phyloP scores from a whole-genome alignment of 2,329 filamentous ascomycete genomes.

The Diaporthe vaccinii region DNA sequence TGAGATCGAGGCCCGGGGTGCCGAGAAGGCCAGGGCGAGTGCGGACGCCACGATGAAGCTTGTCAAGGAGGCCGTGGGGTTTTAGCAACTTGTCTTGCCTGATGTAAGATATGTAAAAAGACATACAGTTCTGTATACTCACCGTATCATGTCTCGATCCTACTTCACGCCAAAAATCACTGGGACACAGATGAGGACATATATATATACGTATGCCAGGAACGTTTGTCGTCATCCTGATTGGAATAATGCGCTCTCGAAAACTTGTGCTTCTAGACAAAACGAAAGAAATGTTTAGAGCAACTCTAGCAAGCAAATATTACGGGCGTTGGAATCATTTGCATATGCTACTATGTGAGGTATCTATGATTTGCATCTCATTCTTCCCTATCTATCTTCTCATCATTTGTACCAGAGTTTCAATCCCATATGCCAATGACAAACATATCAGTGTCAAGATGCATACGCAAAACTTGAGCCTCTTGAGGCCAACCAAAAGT shows the following conservation, averaged over 20 bases:
- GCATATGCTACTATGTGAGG: conserved; percentile 9
- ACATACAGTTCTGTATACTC: not conserved
- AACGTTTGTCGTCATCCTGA: not conserved
- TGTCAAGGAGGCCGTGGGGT: conserved; percentile 66
- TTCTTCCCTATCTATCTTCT: conserved; percentile 6
- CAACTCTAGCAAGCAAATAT: not conserved
- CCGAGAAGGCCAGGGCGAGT: conserved; percentile 70
- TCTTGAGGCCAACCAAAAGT: conserved; percentile 80
- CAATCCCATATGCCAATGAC: not conserved
- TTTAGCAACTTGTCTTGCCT: conserved; percentile 47
- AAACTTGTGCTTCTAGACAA: not conserved
- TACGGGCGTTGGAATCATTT: not conserved
- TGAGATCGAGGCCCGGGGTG: conserved; percentile 70
- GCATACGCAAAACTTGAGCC: conserved; percentile 73
- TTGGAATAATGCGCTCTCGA: no score
- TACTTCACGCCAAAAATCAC: not conserved
- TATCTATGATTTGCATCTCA: conserved; percentile 33
- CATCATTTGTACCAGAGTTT: not conserved
- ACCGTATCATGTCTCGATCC: not conserved
- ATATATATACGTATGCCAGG: not conserved
- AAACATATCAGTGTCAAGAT: conserved; percentile 56
- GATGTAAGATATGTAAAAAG: conserved; percentile 1
- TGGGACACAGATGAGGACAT: not conserved
- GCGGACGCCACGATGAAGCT: conserved; percentile 70
- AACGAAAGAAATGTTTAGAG: not conserved